Evolutionary conservation across 495 filamentous ascomycete genomes (phyloP), one percentile per base, ranked within the genome.

Genomic region (Daldinia childiae): DNA sequence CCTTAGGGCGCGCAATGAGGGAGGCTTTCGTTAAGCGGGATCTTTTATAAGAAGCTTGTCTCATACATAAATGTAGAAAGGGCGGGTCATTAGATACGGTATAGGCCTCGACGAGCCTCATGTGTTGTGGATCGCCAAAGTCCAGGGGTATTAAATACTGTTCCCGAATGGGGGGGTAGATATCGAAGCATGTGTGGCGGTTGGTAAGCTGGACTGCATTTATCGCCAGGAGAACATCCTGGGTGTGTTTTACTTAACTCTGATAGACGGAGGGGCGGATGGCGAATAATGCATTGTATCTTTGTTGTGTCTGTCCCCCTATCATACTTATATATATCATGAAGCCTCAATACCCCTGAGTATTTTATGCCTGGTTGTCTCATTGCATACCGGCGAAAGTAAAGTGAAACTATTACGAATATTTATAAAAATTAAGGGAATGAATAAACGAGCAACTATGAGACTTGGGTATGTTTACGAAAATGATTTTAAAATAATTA

Each of bases 1-100:
- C 86, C 58, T 87, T 99, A 60, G 95, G 95, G 72, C 97, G 97
- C 88, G 90, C 93, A 58, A 84, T 99, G 78, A 91, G 94, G 75
- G 91, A 91, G 56, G 92, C 98, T 84, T 99, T 99, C 80, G 92
- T 98, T 76, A 92, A 96, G 86, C 87, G 92, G 76, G 95, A 99
- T 83, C 85, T 99, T 78, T 88, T 99, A 82, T 99, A 90, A 87
- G 55, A 38, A 55, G n/a, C 58, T n/a, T 41, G 39, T 45, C 24
- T 65, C 30, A 17, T 36, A 41, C 38, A 45, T 15, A 15, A 51
- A 56, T 17, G n/a, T 21, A 59, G 56, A 58, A 48, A 65, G 30
- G 62, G 34, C 21, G 21, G 52, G 19, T 57, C n/a, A 21, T 30
- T 68, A 66, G 58, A 66, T 64, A 52, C 50, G n/a, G 36, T 29